Percentiles rank a stretch among this genome's conserved stretches.
Evolutionary conservation across 2,329 filamentous ascomycete species (phyloP).

Genomic region (Penicillium concentricum): DNA sequence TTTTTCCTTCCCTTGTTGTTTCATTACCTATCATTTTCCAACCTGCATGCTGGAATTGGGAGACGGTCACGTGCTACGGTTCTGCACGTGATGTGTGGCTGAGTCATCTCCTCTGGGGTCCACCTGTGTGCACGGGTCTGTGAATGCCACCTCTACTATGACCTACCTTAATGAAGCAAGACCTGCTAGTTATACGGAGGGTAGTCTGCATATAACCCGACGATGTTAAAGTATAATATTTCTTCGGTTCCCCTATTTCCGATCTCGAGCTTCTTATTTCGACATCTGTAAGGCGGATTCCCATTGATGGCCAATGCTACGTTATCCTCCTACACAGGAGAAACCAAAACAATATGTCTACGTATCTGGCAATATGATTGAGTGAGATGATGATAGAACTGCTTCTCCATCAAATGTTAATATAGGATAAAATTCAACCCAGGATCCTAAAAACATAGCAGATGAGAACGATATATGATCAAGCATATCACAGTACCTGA

Average conservation of each 20-base stretch:
- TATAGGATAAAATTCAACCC: not conserved
- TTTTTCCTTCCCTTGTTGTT: not conserved
- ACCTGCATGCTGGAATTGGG: not conserved
- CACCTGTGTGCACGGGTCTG: not conserved
- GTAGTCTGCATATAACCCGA: not conserved
- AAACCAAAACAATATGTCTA: not conserved
- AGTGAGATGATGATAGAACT: not conserved
- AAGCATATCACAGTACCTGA: constrained; percentile 12
- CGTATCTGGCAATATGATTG: not conserved
- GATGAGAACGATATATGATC: constrained; percentile 11
- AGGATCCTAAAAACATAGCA: not conserved
- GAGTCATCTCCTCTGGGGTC: not conserved
- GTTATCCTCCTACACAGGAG: not conserved
- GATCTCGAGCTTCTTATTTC: not conserved
- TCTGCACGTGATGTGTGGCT: not conserved
- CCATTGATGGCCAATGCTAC: not conserved
- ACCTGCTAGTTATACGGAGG: not conserved
- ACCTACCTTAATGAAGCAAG: not conserved
- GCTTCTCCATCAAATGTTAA: not conserved
- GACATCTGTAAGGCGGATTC: not conserved
- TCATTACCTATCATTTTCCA: not conserved
- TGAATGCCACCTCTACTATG: not conserved
- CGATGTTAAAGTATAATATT: not conserved
- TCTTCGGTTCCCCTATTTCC: too few species aligned
- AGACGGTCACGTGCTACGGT: not conserved